A percentile compares a stretch with the other conserved stretches of the same genome.
Conservation (phyloP, 2,329 filamentous ascomycete genomes). For the Setomelanomma holmii region DNA sequence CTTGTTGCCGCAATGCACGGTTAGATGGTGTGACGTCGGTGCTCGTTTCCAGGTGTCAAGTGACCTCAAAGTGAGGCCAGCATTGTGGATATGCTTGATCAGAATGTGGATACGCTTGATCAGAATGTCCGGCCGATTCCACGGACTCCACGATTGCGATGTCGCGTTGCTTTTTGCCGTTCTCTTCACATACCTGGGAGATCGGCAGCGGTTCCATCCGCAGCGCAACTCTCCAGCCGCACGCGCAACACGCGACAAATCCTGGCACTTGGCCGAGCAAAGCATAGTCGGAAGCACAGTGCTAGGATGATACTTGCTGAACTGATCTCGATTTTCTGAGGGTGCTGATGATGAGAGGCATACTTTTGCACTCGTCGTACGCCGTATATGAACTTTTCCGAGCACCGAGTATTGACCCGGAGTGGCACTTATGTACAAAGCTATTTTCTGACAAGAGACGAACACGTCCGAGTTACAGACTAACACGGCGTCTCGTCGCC, state of each 20-base stretch:
- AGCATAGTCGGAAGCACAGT: conserved; percentile 13
- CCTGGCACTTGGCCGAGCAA: conserved; percentile 15
- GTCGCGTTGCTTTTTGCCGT: conserved; percentile 20
- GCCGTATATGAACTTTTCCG: conserved; percentile 5
- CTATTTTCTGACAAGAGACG: conserved; percentile 15
- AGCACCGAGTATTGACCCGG: conserved; percentile 3
- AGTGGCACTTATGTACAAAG: conserved; percentile 20
- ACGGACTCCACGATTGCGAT: conserved; percentile 10
- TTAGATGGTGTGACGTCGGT: conserved; percentile 31
- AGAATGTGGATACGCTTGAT: conserved; percentile 5
- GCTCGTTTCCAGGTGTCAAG: background rate
- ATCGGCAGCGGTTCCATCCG: conserved; percentile 25
- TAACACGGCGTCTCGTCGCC: conserved; percentile 1
- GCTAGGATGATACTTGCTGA: conserved; percentile 18
- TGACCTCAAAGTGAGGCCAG: conserved; percentile 17
- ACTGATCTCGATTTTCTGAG: conserved; percentile 1
- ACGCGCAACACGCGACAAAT: conserved; percentile 31
- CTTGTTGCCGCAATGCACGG: conserved; percentile 35
- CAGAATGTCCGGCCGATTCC: conserved; percentile 2
- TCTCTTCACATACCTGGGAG: conserved; percentile 18
- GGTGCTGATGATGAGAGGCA: conserved; percentile 11
- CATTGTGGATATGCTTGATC: conserved; percentile 15
- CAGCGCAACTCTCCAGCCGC: conserved; percentile 36
- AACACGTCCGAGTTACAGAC: conserved; percentile 12
- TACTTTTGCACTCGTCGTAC: conserved; percentile 21